Base-by-base conservation (phyloP, 1,284 basidiomycete species). In the Phlebopus sp. region DNA sequence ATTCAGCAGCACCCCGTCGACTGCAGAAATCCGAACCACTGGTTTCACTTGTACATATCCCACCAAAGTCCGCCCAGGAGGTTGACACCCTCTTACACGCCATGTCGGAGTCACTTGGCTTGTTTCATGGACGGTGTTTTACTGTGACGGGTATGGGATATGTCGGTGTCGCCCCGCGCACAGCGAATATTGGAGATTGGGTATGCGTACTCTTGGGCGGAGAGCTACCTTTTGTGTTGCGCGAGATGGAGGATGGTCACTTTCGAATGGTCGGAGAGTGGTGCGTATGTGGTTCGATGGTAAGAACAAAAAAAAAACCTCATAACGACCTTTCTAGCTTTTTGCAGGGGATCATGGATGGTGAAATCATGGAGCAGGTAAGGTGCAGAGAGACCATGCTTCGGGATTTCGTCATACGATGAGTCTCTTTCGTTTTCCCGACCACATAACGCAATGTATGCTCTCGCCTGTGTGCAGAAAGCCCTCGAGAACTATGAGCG, bases 261-360 rank as follows among this genome's bases (percentile, higher is more conserved):
- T 42, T 29, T 18, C 27, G 23, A 30, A 11, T 42, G 13, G 18
- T 42, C 4, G 40, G 40, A 10, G 40, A 42, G 23, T 42, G 40
- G 40, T 42, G 27, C 40, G 40, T n/a, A n/a, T 8, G 25, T 4
- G 4, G 27, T 27, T 42, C 4, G 5, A 14, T 18, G n/a, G n/a
- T n/a, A n/a, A 42, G 27, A 21, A 30, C 40, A 29, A 5, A 27
- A 14, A 4, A n/a, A 29, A 27, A 42, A 29, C 4, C 18, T 10
- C 21, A 14, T 14, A n/a, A n/a, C 27, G 17, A 30, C 17, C n/a
- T 18, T 30, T 42, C 17, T 42, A 42, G 40, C 18, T 42, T 23
- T 29, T 42, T 42, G 18, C 40, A 42, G 3, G 40, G 40, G 6
- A 42, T 42, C 18, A 42, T 42, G 40, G 40, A 42, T 21, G 40